A percentile compares a stretch with the other conserved stretches of the same genome.
These are phyloP conservation scores for Lavandula angustifolia DNA, from an alignment of 257 asterid genomes.

Conservation along the genomic window DNA sequence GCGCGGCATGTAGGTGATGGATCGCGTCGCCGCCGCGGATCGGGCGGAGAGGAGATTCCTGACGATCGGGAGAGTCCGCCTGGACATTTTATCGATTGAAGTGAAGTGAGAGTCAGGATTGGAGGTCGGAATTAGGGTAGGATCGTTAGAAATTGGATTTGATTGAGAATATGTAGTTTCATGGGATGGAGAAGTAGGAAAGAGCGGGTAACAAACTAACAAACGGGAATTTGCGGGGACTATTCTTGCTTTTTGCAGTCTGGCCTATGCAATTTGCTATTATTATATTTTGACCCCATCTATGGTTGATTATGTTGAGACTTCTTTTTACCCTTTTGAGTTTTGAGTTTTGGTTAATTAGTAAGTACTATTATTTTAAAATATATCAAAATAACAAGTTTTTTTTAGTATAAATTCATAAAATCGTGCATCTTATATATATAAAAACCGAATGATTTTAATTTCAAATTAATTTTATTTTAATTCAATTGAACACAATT, in stretches of 20 bases:
- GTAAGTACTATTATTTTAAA: no score
- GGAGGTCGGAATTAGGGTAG: conserved; percentile 19
- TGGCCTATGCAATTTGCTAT: neutral
- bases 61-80: conserved; percentile 52
- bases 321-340: neutral
- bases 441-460: no score
- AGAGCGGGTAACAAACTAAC: conserved; percentile 20
- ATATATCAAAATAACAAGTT: no score
- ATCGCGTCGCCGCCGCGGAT: conserved; percentile 52
- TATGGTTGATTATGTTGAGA: no score
- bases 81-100: conserved; percentile 34
- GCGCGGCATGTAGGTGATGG: conserved; percentile 95
- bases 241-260: conserved; percentile 18
- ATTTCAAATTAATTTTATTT: no score
- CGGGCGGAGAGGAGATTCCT: conserved; percentile 39
- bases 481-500: no score
- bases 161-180: conserved; percentile 3
- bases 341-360: neutral
- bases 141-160: neutral
- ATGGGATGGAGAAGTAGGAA: conserved; percentile 10
- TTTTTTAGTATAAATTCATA: no score
- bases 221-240: conserved; percentile 20
- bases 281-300: neutral
- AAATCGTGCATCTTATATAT: no score
- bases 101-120: neutral